Conservation (phyloP, 2,329 filamentous ascomycete species). For the Blastomyces gilchristii region DNA sequence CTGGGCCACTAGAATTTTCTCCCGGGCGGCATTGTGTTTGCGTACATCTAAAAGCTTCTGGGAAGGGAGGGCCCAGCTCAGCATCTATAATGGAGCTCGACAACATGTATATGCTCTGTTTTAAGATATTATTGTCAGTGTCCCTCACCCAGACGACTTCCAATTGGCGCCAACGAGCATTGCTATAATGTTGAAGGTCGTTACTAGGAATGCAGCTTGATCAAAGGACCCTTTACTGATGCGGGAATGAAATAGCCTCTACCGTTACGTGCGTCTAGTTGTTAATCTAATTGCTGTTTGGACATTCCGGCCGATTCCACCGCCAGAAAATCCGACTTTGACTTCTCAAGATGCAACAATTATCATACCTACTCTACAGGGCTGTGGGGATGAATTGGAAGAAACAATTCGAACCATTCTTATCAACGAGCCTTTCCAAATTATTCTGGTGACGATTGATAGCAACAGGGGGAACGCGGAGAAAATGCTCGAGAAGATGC, state of each 20-base stretch:
- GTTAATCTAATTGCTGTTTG: slow-evolving; percentile 80
- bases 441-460: slow-evolving; percentile 80
- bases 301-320: slow-evolving; percentile 74
- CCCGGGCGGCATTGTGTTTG: slow-evolving; percentile 8
- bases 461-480: slow-evolving; percentile 62
- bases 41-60: slow-evolving; percentile 6
- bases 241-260: slow-evolving; percentile 50
- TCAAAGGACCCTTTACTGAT: background rate
- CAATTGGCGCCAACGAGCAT: background rate
- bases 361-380: slow-evolving; percentile 85
- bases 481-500: slow-evolving; percentile 47
- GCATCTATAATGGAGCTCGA: slow-evolving; percentile 13
- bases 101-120: slow-evolving; percentile 14
- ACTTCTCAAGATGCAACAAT: slow-evolving; percentile 81
- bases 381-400: slow-evolving; percentile 70
- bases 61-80: background rate
- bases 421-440: slow-evolving; percentile 48
- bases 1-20: slow-evolving; percentile 3
- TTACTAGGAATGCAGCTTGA: background rate
- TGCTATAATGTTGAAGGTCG: background rate
- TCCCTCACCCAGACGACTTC: background rate
- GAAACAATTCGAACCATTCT: slow-evolving; percentile 58
- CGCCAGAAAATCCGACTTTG: slow-evolving; percentile 69
- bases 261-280: slow-evolving; percentile 76
- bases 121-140: slow-evolving; percentile 17